These are phyloP conservation scores for Tylopilus cervinicoccineus DNA, from an alignment of 768 basidiomycete species.

Conservation along the genomic window DNA sequence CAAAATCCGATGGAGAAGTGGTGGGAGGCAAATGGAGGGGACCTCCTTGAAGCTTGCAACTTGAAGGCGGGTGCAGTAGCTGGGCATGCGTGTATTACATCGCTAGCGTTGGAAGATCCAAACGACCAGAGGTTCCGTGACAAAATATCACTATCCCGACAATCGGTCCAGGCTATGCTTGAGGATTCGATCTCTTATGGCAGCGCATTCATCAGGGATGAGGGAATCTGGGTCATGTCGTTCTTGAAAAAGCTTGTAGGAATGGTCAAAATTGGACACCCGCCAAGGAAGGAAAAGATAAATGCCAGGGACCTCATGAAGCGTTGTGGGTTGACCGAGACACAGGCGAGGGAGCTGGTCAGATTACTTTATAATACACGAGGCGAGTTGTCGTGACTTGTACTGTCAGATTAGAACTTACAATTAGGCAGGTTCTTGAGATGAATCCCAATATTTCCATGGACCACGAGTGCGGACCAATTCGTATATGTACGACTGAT, in stretches of 20 bases:
- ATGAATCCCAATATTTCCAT: background rate
- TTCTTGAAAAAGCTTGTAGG: slow-evolving; percentile 20
- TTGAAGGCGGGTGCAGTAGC: slow-evolving; percentile 13
- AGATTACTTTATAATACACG: slow-evolving; percentile 6
- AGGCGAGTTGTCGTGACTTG: background rate
- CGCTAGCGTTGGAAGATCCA: slow-evolving; percentile 2
- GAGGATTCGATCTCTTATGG: slow-evolving; percentile 22
- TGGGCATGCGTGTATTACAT: slow-evolving; percentile 31
- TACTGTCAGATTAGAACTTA: background rate
- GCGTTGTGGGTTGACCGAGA: slow-evolving; percentile 15
- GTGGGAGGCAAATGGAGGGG: slow-evolving; percentile 24
- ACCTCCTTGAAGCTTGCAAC: slow-evolving; percentile 9
- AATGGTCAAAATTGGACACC: slow-evolving; percentile 9
- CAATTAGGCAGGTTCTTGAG: background rate
- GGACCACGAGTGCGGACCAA: background rate
- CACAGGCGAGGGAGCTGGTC: slow-evolving; percentile 18
- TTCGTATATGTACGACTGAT: background rate
- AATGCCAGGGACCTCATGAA: slow-evolving; percentile 8
- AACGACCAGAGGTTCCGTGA: background rate
- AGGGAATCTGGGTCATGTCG: slow-evolving; percentile 20
- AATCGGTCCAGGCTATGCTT: slow-evolving; percentile 15
- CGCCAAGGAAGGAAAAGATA: slow-evolving; percentile 9
- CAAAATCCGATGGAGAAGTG: slow-evolving; percentile 27
- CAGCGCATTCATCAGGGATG: slow-evolving; percentile 11
- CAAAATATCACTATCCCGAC: slow-evolving; percentile 14